A percentile compares a stretch with the other conserved stretches of the same genome.
Evolutionary conservation across 805 yeast species (phyloP).

Genomic region (Yarrowia divulgata): DNA sequence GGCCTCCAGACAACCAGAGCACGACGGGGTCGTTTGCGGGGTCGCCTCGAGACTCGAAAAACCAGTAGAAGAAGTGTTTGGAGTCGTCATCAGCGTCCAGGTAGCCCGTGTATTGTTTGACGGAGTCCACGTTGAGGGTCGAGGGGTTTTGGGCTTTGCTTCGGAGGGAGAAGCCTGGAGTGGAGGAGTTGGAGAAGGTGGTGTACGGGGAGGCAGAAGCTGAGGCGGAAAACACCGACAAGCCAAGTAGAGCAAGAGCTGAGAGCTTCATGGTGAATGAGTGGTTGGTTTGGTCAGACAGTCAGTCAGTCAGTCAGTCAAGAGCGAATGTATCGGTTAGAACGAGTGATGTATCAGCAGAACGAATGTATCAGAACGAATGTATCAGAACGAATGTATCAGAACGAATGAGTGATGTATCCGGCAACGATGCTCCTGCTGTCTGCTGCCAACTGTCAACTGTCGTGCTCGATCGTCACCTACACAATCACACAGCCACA

Average conservation of each 20-base stretch:
- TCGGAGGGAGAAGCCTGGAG: constrained; percentile 1
- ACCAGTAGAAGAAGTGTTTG: constrained; percentile 80
- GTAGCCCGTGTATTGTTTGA: constrained; percentile 81
- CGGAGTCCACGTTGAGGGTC: constrained; percentile 71
- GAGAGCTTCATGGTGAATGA: neutral
- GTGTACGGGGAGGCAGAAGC: neutral
- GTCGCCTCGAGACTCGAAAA: constrained; percentile 81
- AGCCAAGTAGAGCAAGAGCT: neutral
- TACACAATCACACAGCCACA: too few relatives aligned
- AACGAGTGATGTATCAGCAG: neutral
- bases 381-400: neutral
- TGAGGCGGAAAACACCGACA: neutral
- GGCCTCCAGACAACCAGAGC: constrained; percentile 87
- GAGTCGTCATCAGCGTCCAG: constrained; percentile 73
- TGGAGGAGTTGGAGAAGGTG: constrained; percentile 17
- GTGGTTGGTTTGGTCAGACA: too few relatives aligned
- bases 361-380: neutral
- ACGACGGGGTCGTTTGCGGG: constrained; percentile 79
- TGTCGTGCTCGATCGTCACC: neutral
- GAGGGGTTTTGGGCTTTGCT: constrained; percentile 3
- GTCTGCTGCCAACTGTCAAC: neutral
- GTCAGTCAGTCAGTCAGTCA: too few relatives aligned
- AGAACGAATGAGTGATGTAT: neutral
- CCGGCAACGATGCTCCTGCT: too few relatives aligned
- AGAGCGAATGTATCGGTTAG: too few relatives aligned